phyloP scores from a whole-genome alignment of 1,284 basidiomycete genomes.

The Apiotrichum akiyoshidainum region DNA sequence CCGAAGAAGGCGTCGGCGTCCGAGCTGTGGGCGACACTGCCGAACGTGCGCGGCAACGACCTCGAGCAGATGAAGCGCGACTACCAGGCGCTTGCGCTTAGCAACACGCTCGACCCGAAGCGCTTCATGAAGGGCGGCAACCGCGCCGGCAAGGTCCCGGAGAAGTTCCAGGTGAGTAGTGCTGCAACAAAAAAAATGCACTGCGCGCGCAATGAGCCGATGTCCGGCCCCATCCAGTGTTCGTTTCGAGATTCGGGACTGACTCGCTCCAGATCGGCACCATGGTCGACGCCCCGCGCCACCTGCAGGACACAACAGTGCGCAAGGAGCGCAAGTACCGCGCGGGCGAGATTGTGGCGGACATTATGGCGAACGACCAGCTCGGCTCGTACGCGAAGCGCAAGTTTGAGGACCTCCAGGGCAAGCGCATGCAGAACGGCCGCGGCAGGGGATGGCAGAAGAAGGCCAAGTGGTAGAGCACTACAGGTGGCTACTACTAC shows the following conservation, averaged over 20 bases:
- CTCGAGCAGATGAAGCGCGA: conserved; percentile 82
- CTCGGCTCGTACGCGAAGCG: conserved; percentile 84
- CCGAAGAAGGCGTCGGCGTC: conserved; percentile 72
- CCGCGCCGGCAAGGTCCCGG: conserved; percentile 69
- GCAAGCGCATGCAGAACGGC: conserved; percentile 67
- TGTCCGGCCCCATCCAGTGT: not conserved
- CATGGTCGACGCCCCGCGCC: conserved; percentile 70
- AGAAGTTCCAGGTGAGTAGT: conserved; percentile 75
- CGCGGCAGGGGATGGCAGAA: conserved; percentile 69
- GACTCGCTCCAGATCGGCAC: conserved; percentile 69
- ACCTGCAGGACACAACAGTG: conserved; percentile 68
- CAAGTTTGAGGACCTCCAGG: conserved; percentile 84
- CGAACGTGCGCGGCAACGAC: conserved; percentile 73
- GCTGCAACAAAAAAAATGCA: too few relatives aligned
- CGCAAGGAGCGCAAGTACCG: conserved; percentile 77
- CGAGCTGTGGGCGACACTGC: conserved; percentile 85
- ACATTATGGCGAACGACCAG: conserved; percentile 81
- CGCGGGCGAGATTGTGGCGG: conserved; percentile 80
- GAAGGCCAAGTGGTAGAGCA: conserved; percentile 52
- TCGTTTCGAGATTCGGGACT: not conserved
- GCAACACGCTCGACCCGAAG: conserved; percentile 93
- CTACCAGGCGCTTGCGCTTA: conserved; percentile 84
- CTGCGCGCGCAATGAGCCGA: too few relatives aligned
- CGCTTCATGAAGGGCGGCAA: conserved; percentile 87
- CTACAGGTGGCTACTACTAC: not conserved